Conservation (phyloP, 441 rosid species). For the Euphorbia schlechtendalii region DNA sequence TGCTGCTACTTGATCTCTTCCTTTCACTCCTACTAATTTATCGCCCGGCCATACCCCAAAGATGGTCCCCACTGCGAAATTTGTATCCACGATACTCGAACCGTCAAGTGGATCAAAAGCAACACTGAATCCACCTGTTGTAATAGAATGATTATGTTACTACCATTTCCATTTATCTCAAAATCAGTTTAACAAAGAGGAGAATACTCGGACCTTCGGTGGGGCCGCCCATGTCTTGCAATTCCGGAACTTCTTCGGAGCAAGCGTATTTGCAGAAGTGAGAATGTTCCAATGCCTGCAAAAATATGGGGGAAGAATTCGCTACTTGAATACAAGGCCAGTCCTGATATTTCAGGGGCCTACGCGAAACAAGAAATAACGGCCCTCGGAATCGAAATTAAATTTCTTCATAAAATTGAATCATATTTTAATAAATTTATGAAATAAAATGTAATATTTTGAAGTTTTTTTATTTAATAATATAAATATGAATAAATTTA, state of each 20-base stretch:
- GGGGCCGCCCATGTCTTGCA: constrained; percentile 97
- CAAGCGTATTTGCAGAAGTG: constrained; percentile 92
- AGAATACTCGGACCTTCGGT: constrained; percentile 70
- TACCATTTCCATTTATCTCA: not conserved
- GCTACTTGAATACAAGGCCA: no score
- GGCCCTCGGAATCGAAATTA: no score
- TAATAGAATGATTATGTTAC: constrained; percentile 1
- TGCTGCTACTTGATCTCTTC: constrained; percentile 92
- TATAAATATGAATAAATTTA: no score
- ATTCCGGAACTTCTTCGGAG: constrained; percentile 94
- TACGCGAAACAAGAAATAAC: no score
- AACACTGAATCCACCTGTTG: constrained; percentile 87
- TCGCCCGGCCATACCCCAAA: constrained; percentile 99
- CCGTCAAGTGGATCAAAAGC: constrained; percentile 97
- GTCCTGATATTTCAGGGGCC: no score
- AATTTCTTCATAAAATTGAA: no score
- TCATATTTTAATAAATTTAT: no score
- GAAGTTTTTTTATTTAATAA: no score
- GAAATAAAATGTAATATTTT: no score
- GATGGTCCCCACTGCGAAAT: constrained; percentile 92
- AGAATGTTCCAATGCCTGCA: constrained; percentile 78
- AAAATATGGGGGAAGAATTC: not conserved
- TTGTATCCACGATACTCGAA: constrained; percentile 88
- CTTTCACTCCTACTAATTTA: constrained; percentile 74
- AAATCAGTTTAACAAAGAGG: not conserved